Conservation (phyloP, 2,329 filamentous ascomycete genomes). For the Stagonosporopsis tanaceti region DNA sequence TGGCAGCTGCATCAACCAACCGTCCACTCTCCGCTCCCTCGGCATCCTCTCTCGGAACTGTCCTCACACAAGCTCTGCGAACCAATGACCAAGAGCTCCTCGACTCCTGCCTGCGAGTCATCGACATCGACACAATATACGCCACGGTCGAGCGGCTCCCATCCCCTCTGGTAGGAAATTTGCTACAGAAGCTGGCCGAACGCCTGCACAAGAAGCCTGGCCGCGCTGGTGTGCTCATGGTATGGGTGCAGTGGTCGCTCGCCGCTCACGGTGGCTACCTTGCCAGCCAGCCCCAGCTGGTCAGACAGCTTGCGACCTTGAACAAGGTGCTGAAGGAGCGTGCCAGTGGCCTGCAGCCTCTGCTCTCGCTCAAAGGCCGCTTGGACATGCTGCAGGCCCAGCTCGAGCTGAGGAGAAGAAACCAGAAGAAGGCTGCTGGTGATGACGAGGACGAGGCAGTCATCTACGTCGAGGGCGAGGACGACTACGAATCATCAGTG, state of each 20-base stretch:
- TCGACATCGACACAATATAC: constrained; percentile 78
- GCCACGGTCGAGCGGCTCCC: constrained; percentile 91
- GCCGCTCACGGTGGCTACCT: constrained; percentile 91
- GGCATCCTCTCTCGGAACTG: constrained; percentile 84
- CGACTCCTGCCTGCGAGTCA: constrained; percentile 87
- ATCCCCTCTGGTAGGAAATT: constrained; percentile 77
- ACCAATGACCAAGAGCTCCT: constrained; percentile 91
- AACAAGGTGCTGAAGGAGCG: constrained; percentile 89
- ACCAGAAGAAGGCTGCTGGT: constrained; percentile 67
- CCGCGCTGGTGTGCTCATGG: constrained; percentile 86
- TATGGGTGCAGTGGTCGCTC: constrained; percentile 95
- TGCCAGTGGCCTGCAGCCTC: constrained; percentile 78
- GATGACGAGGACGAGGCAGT: constrained; percentile 73
- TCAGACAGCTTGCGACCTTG: constrained; percentile 78
- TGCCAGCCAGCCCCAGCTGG: constrained; percentile 82
- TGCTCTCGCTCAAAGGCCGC: constrained; percentile 91
- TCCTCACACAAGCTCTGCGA: constrained; percentile 90
- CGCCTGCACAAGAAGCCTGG: constrained; percentile 87
- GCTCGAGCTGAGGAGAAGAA: constrained; percentile 77
- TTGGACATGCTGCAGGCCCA: constrained; percentile 93
- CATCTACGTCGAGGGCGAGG: constrained; percentile 87
- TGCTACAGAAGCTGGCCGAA: constrained; percentile 86
- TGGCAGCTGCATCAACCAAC: constrained; percentile 52
- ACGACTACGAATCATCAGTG: constrained; percentile 62
- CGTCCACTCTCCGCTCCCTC: constrained; percentile 68